phyloP scores from a whole-genome alignment of 805 yeast species.

The Saccharomycopsis fodiens region DNA sequence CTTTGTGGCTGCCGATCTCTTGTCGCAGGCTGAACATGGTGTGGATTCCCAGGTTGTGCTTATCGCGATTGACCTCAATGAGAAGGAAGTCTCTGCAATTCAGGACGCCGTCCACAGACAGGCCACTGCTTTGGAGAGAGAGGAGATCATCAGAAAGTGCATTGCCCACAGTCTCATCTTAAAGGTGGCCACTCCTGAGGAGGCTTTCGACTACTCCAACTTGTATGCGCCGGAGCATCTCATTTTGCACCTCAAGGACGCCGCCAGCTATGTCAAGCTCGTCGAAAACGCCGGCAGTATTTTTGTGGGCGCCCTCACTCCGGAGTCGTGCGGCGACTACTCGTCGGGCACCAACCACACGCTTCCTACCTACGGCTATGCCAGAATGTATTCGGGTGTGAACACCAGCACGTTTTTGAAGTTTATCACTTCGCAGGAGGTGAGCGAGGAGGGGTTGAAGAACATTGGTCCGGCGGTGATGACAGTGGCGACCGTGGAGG shows the following conservation, averaged over 20 bases:
- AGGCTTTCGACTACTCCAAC: constrained; percentile 84
- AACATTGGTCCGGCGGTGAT: constrained; percentile 95
- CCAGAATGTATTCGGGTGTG: constrained; percentile 95
- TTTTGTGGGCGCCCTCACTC: constrained; percentile 92
- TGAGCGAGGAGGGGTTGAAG: constrained; percentile 75
- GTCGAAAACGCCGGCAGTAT: constrained; percentile 95
- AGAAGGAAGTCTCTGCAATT: constrained; percentile 52
- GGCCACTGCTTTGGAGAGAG: constrained; percentile 81
- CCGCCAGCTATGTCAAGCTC: constrained; percentile 57
- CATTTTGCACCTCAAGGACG: constrained; percentile 82
- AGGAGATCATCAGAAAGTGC: constrained; percentile 86
- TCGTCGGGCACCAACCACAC: constrained; percentile 98
- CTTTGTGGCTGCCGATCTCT: constrained; percentile 91
- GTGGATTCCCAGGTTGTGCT: constrained; percentile 95
- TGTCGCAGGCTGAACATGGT: constrained; percentile 99
- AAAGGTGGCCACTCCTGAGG: constrained; percentile 56
- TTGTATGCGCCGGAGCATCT: constrained; percentile 96
- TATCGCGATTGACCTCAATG: constrained; percentile 67
- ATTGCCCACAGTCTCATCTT: constrained; percentile 86
- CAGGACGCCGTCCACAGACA: constrained; percentile 81
- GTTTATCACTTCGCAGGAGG: constrained; percentile 89
- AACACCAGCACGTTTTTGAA: constrained; percentile 94
- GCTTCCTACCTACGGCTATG: constrained; percentile 96
- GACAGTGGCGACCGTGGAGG: constrained; percentile 93
- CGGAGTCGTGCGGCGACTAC: constrained; percentile 98